These are phyloP conservation scores for Penicillium macrosclerotiorum DNA, from an alignment of 495 filamentous ascomycete genomes.

Conservation along the genomic window DNA sequence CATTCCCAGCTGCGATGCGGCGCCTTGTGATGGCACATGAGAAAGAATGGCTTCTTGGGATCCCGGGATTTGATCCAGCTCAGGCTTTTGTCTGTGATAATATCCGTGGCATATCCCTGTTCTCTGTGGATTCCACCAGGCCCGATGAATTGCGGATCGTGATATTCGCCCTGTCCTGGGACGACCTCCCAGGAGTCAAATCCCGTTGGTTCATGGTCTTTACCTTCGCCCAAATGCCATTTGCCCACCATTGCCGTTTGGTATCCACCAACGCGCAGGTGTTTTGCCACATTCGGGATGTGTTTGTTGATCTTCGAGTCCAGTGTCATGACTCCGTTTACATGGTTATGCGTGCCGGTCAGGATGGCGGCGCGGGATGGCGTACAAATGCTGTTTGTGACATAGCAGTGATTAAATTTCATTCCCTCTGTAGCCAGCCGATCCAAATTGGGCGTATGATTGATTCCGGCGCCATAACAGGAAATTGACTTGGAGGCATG, in stretches of 20 bases:
- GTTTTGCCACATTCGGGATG: constrained; percentile 43
- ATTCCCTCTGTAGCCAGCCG: constrained; percentile 42
- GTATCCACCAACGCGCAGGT: constrained; percentile 37
- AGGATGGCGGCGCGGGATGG: constrained; percentile 41
- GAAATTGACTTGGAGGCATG: constrained; percentile 44
- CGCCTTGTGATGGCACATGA: constrained; percentile 51
- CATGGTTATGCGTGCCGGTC: constrained; percentile 45
- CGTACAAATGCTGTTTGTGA: constrained; percentile 47
- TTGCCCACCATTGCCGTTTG: constrained; percentile 45
- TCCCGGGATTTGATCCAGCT: constrained; percentile 33
- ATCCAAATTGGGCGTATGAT: constrained; percentile 43
- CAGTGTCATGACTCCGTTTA: constrained; percentile 43
- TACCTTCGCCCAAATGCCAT: constrained; percentile 45
- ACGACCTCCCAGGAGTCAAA: constrained; percentile 43
- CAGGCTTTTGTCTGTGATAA: constrained; percentile 42
- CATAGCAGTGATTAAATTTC: constrained; percentile 49
- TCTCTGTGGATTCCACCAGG: constrained; percentile 17
- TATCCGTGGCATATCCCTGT: constrained; percentile 41
- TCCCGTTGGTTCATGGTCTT: constrained; percentile 37
- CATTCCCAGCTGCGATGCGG: constrained; percentile 46
- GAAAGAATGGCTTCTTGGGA: constrained; percentile 37
- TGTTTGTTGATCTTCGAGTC: constrained; percentile 41
- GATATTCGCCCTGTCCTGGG: constrained; percentile 42
- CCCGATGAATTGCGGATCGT: constrained; percentile 39
- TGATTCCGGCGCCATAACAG: constrained; percentile 41